Base-by-base conservation (phyloP, 495 filamentous ascomycete species). In the Podospora sp. region DNA sequence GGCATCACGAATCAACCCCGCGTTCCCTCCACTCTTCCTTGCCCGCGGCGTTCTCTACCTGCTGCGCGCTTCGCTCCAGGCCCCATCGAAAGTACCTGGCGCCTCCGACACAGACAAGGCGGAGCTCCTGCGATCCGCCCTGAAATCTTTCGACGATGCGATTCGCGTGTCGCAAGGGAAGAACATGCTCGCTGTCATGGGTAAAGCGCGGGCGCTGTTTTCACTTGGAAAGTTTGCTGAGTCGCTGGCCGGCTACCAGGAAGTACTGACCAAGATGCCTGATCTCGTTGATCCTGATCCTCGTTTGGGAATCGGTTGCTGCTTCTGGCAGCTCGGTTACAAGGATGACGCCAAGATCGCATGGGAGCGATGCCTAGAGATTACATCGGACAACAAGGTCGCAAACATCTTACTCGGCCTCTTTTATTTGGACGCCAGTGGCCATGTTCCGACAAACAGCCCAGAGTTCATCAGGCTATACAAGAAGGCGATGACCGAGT, bases 241-340 rank as follows among this genome's bases (percentile, higher is more conserved):
- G 50, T 89, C 96, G 16, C 75, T 98, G 50, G 87, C 91, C 65
- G 81, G 84, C 18, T 99, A 98, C 73, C 95, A 99, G 76, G 90
- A 91, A 60, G 94, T 90, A 0, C 80, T 99, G 20, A 78, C 85
- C 70, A 91, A 90, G 77, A 90, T 92, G 82, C 95, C 95, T 12
- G 89, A 92, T 65, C 81, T 98, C 62, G 86, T 89, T n/a, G 96
- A 99, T 72, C 95, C 95, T 4, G 95, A 99, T 76, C 96, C 95
- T 69, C 84, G 95, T 61, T 93, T 99, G 68, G 95, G 95, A 55
- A 90, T 99, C 69, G 95, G 95, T 22, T 94, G 93, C 76, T 98
- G 95, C 76, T 88, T 94, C 67, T 99, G 95, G 95, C 92, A 94
- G 73, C 83, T 98, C 14, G 93, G 92, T 21, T 90, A 89, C 82